Evolutionary conservation across 2,329 filamentous ascomycete species (phyloP).

Genomic region (Diaporthe humulicola): DNA sequence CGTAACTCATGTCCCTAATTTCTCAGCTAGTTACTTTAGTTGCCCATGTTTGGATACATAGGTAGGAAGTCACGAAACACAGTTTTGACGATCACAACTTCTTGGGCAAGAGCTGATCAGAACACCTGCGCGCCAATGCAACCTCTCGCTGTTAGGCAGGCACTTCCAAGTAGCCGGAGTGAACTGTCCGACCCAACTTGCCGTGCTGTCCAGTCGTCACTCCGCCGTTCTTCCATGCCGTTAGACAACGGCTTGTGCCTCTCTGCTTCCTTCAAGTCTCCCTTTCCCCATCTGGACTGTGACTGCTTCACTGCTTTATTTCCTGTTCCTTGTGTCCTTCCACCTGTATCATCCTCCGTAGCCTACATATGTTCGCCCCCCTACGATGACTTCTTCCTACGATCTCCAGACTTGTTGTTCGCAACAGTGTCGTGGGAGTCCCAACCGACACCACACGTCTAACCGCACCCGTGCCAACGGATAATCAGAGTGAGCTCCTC

Average conservation of each 20-base stretch:
- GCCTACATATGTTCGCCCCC: constrained; percentile 12
- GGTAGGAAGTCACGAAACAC: too few species aligned
- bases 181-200: neutral
- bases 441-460: constrained; percentile 23
- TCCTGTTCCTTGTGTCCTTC: constrained; percentile 12
- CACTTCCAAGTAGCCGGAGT: neutral
- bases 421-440: constrained; percentile 36
- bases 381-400: constrained; percentile 36
- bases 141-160: neutral
- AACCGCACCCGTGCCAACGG: constrained; percentile 4
- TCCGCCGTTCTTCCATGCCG: too few species aligned
- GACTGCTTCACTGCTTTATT: constrained; percentile 19
- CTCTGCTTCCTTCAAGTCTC: neutral
- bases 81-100: neutral
- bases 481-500: constrained; percentile 4
- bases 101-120: neutral
- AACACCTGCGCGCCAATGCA: too few species aligned
- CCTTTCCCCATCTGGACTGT: neutral
- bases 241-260: neutral
- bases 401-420: constrained; percentile 26
- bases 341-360: neutral
- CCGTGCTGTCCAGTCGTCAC: neutral
- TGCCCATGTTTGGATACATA: too few species aligned
- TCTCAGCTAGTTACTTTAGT: too few species aligned
- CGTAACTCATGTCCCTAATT: too few species aligned